Base-by-base conservation (phyloP, 2,329 filamentous ascomycete genomes). In the Ceratocystiopsis minuta region DNA sequence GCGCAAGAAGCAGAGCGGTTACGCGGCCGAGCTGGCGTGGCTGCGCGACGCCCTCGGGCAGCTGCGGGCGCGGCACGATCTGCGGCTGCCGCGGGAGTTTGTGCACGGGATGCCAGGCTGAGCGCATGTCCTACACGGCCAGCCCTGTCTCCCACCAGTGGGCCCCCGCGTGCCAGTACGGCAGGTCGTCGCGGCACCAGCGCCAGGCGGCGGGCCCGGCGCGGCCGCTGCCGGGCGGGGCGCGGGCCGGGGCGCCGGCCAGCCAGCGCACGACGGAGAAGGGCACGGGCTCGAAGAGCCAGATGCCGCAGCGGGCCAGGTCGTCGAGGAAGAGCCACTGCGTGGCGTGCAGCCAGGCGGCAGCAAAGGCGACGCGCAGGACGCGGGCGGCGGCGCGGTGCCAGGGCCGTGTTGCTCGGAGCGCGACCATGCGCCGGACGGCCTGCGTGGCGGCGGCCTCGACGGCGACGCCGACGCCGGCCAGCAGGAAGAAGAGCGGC, bases 281-380 rank as follows among this genome's bases (percentile, higher is more conserved):
- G 0, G 86, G 84, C n/a, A 93, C 60, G 0, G 85, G 84, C 57
- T 95, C 85, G 46, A 75, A 75, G 14, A 92, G 58, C 81, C 82
- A 94, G 0, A 93, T 53, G 0, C 83, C 85, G 1, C 75, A 70
- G 12, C 68, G 65, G 0, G 78, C 70, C 54, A 93, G 76, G 52
- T 95, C 87, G 53, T 93, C 75, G 12, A 75, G 64, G n/a, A 94
- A 65, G 33, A 76, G 56, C 35, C 65, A 65, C 1, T 70, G 70
- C 0, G 82, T 88, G 15, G 64, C 55, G 42, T 75, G 72, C 45
- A 92, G 60, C 83, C 84, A 95, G 0, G 55, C 50, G 6, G 75
- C 48, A 1, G 75, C 68, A 49, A 78, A 80, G 0, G 65, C 17
- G 1, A 81, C 56, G 50, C 90, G 93, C 0, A 20, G n/a, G n/a